Conservation (phyloP, 495 filamentous ascomycete genomes). For the Podospora tetraspora region DNA sequence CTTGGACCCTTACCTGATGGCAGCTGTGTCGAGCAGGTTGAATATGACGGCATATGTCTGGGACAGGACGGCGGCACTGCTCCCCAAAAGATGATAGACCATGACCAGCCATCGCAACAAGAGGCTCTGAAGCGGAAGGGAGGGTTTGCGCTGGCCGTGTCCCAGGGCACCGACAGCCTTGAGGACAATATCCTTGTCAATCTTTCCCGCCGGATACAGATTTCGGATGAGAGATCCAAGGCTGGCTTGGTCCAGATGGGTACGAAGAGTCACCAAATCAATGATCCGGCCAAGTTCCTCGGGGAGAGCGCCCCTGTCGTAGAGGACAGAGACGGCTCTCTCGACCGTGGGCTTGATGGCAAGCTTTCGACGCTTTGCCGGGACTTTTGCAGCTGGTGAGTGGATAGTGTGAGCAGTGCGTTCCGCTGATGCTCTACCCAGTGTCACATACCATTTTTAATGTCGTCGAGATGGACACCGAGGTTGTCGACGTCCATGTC, state of each 20-base stretch:
- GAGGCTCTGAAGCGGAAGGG: slow-evolving; percentile 58
- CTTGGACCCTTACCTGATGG: slow-evolving; percentile 29
- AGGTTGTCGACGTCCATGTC: slow-evolving; percentile 9
- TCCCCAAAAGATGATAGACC: slow-evolving; percentile 68
- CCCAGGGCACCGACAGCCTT: slow-evolving; percentile 70
- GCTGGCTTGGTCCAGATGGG: slow-evolving; percentile 69
- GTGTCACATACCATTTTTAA: slow-evolving; percentile 23
- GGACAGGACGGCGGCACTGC: slow-evolving; percentile 52
- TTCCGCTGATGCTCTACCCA: neutral
- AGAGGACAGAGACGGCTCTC: slow-evolving; percentile 46
- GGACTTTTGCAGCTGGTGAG: slow-evolving; percentile 42
- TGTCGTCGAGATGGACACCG: slow-evolving; percentile 22
- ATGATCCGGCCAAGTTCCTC: slow-evolving; percentile 57
- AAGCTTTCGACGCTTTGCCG: slow-evolving; percentile 43
- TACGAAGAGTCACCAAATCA: slow-evolving; percentile 59
- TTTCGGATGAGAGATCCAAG: slow-evolving; percentile 62
- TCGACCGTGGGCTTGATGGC: slow-evolving; percentile 46
- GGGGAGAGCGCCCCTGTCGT: slow-evolving; percentile 60
- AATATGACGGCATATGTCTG: slow-evolving; percentile 76
- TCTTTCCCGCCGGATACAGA: slow-evolving; percentile 63
- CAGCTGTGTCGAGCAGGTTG: slow-evolving; percentile 77
- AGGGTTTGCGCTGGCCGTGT: slow-evolving; percentile 71
- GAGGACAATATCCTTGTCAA: slow-evolving; percentile 57
- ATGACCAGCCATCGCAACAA: slow-evolving; percentile 78
- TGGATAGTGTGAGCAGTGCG: slow-evolving; percentile 4